Conservation (phyloP, 306 rosid genomes). For the Castanopsis chinensis region DNA sequence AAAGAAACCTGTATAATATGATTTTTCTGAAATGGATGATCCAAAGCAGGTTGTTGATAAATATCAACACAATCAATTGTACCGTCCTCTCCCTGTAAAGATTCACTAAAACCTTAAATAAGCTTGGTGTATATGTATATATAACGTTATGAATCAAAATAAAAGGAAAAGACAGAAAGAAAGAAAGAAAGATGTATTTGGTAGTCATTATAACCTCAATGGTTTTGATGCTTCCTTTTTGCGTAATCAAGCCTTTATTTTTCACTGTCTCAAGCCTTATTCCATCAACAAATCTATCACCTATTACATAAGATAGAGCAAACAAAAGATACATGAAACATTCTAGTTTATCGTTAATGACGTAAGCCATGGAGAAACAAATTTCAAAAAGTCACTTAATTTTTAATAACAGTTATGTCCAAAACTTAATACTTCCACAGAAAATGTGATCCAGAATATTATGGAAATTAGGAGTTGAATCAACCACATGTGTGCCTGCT, state of each 20-base stretch:
- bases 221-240: not conserved
- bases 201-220: not conserved
- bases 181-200: not conserved
- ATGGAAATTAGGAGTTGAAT: too few species aligned
- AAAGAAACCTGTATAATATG: slow-evolving; percentile 18
- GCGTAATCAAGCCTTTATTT: not conserved
- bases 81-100: slow-evolving; percentile 15
- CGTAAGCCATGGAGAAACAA: not conserved
- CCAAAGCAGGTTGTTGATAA: slow-evolving; percentile 24
- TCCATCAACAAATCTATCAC: not conserved
- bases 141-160: not conserved
- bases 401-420: not conserved
- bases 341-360: not conserved
- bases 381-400: not conserved
- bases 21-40: slow-evolving; percentile 25
- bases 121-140: too few species aligned
- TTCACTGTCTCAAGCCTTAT: not conserved
- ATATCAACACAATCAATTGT: slow-evolving; percentile 29
- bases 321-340: not conserved
- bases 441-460: too few species aligned
- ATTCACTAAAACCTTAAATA: not conserved
- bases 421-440: not conserved
- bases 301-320: not conserved
- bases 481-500: too few species aligned
- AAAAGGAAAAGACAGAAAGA: not conserved